Evolutionary conservation across 306 rosid species (phyloP).

Genomic region (Bauhinia variegata): DNA sequence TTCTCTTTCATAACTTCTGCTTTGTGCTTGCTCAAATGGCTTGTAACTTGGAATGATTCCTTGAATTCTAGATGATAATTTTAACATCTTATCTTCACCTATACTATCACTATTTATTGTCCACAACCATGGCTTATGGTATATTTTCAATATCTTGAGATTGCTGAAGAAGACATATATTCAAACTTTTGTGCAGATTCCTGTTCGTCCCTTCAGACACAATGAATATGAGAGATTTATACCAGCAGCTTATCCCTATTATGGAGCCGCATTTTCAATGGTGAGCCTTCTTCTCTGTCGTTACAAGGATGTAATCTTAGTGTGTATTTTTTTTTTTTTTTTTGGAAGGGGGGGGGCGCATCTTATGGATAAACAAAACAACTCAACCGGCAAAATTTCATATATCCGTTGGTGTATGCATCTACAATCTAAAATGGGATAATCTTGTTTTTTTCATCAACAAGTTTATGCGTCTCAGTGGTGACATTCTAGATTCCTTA

Average conservation of each 20-base stretch:
- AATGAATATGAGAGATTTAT: constrained; percentile 95
- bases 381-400: not conserved
- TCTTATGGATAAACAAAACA: no score
- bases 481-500: not conserved
- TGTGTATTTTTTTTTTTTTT: no score
- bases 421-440: constrained; percentile 5
- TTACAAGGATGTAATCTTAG: not conserved
- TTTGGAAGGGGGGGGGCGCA: no score
- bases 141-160: constrained; percentile 5
- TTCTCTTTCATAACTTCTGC: no score
- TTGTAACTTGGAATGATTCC: no score
- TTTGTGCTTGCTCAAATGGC: no score
- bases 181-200: constrained; percentile 72
- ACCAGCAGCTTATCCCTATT: constrained; percentile 94
- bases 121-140: not conserved
- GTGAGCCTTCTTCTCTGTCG: constrained; percentile 47
- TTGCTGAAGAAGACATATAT: not conserved
- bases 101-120: no score
- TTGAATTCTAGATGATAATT: no score
- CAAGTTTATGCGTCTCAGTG: constrained; percentile 12
- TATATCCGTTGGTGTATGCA: not conserved
- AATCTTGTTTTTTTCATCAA: constrained; percentile 6
- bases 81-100: not conserved
- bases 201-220: constrained; percentile 95
- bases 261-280: constrained; percentile 91